Percentiles rank a stretch among this genome's conserved stretches.
Conservation (phyloP, 2,329 filamentous ascomycete species). For the Gaeumannomyces sp. region DNA sequence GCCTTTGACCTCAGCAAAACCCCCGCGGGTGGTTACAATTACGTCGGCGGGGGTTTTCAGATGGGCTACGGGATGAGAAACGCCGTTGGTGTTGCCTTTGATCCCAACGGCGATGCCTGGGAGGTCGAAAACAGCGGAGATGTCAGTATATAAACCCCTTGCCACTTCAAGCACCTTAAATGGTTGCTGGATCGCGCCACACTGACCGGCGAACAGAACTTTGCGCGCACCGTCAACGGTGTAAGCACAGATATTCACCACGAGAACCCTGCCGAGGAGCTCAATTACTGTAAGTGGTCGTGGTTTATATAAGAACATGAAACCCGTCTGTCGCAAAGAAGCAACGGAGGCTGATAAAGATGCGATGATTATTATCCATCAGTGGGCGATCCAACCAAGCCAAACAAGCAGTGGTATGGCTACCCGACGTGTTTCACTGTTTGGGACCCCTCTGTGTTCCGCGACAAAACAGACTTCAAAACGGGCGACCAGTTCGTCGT, state of each 20-base stretch:
- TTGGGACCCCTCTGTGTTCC: slow-evolving; percentile 22
- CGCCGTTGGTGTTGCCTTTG: slow-evolving; percentile 52
- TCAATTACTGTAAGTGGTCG: slow-evolving; percentile 47
- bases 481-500: slow-evolving; percentile 16
- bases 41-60: slow-evolving; percentile 26
- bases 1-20: slow-evolving; percentile 28
- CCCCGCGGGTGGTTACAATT: slow-evolving; percentile 26
- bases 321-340: not conserved
- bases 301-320: too few species aligned
- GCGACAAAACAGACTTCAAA: slow-evolving; percentile 12
- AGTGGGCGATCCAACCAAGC: slow-evolving; percentile 24
- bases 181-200: too few species aligned
- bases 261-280: slow-evolving; percentile 59
- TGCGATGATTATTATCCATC: not conserved
- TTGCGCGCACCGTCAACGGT: slow-evolving; percentile 39
- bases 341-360: not conserved
- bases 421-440: slow-evolving; percentile 44
- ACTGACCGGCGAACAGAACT: slow-evolving; percentile 26
- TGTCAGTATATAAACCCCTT: slow-evolving; percentile 8
- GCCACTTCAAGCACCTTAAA: not conserved
- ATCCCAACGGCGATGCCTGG: slow-evolving; percentile 36
- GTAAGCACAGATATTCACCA: slow-evolving; percentile 43
- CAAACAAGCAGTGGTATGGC: slow-evolving; percentile 32
- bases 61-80: slow-evolving; percentile 44
- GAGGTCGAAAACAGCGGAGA: slow-evolving; percentile 44